Base-by-base conservation (phyloP, 345 rosid species). In the Arabidopsis thaliana region DNA sequence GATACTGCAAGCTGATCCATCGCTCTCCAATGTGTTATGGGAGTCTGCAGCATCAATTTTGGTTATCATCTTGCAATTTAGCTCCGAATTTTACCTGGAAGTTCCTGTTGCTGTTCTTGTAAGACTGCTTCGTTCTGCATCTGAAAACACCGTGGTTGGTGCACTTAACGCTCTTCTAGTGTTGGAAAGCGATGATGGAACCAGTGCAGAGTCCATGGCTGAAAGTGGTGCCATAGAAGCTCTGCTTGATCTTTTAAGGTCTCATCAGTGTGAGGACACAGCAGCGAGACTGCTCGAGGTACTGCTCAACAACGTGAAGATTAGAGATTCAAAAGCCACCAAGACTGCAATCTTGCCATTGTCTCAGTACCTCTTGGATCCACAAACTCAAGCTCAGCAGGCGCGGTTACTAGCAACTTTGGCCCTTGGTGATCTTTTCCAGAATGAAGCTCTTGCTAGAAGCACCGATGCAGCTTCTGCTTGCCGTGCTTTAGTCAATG, bases 141-240 rank as follows among this genome's bases (percentile, higher is more conserved):
- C 85, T 25, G 99, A 93, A 76, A 72, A 83, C 85, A 91, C 99
- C 0, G 95, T 89, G 33, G 66, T 86, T 57, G 99, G 97, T 52
- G 93, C 99, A 13, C 66, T 96, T 72, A 93, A 96, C 83, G 89
- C 99, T 68, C 98, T 93, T 84, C 85, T 96, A 72, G 97, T 96
- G 69, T 81, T 96, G 82, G 99, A 93, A 87, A 93, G 96, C 59
- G 97, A 93, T 44, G 98, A 96, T 63, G 95, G 92, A 65, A 87
- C 96, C 50, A 93, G 98, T 73, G 99, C 98, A 1, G 98, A 89
- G 82, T 95, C 99, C 45, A 93, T 96, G 99, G 97, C 99, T 57
- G 98, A 89, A 82, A 91, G 97, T 71, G 99, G 98, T 65, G 97
- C 99, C 57, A 84, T 96, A 75, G 98, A 93, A 87, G 98, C 96